phyloP scores from a whole-genome alignment of 192 early-diverging fungal species.

The Cetraspora pellucida region DNA sequence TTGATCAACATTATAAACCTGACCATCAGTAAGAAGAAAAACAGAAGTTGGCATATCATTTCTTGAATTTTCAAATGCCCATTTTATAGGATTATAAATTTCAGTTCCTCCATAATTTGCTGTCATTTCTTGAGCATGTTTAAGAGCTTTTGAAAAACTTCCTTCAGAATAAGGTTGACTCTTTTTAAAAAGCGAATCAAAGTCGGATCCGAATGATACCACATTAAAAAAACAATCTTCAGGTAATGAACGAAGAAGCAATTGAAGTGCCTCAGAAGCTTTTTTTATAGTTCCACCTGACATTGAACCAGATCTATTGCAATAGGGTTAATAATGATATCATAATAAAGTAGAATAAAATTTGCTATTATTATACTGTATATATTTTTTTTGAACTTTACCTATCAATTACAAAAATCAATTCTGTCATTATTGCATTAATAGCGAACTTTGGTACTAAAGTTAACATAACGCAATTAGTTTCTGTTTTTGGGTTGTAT shows the following conservation, averaged over 20 bases:
- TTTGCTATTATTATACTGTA: neutral
- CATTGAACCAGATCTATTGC: slow-evolving; percentile 57
- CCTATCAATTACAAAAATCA: slow-evolving; percentile 50
- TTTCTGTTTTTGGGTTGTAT: slow-evolving; percentile 37
- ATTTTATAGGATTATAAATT: slow-evolving; percentile 43
- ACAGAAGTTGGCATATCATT: slow-evolving; percentile 48
- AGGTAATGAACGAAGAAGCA: slow-evolving; percentile 56
- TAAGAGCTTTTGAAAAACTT: slow-evolving; percentile 41
- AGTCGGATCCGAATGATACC: slow-evolving; percentile 46
- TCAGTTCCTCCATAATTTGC: slow-evolving; percentile 57
- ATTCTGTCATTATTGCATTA: slow-evolving; percentile 33
- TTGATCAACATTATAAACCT: slow-evolving; percentile 50
- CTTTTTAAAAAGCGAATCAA: slow-evolving; percentile 43
- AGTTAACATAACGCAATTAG: slow-evolving; percentile 44
- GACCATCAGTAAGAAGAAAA: slow-evolving; percentile 50
- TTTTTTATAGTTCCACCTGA: slow-evolving; percentile 42
- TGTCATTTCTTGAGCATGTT: slow-evolving; percentile 37
- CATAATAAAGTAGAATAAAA: neutral
- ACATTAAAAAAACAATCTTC: slow-evolving; percentile 52
- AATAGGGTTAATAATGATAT: neutral
- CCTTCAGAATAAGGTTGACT: slow-evolving; percentile 42
- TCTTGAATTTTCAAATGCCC: slow-evolving; percentile 33
- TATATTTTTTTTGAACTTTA: slow-evolving; percentile 27
- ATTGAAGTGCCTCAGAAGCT: slow-evolving; percentile 43
- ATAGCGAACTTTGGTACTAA: slow-evolving; percentile 44